Evolutionary conservation across 305 asterid species (phyloP).

Genomic region (Rubia tinctorum): DNA sequence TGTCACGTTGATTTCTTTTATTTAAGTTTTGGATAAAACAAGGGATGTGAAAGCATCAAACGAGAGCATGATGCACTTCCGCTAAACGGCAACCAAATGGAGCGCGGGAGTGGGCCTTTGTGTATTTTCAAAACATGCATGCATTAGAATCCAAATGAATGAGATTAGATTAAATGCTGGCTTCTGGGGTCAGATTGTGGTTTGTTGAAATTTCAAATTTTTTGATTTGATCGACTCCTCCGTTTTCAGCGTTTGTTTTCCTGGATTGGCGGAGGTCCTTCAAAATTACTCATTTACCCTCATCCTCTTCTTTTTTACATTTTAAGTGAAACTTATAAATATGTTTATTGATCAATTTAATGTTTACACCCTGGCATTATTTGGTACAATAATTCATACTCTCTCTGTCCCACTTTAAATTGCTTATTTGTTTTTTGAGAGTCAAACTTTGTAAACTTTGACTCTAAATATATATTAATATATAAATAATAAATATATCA

Average conservation of each 20-base stretch:
- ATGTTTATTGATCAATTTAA: background rate
- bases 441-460: too few species aligned
- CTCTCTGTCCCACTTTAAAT: too few species aligned
- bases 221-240: background rate
- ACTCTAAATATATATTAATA: too few species aligned
- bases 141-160: slow-evolving; percentile 12
- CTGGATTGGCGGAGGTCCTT: background rate
- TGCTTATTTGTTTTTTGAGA: too few species aligned
- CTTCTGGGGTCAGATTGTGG: slow-evolving; percentile 7
- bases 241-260: background rate
- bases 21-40: too few species aligned
- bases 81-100: slow-evolving; percentile 9
- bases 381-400: background rate
- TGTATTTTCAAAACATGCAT: background rate
- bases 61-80: background rate
- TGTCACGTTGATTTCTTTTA: too few species aligned
- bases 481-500: too few species aligned
- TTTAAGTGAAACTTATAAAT: background rate
- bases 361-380: background rate
- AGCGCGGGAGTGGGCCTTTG: background rate
- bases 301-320: background rate
- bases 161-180: slow-evolving; percentile 11
- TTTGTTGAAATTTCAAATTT: background rate
- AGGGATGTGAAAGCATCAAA: background rate
- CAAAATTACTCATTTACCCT: background rate